Evolutionary conservation across 495 filamentous ascomycete genomes (phyloP).

Genomic region (Penicillium nucicola): DNA sequence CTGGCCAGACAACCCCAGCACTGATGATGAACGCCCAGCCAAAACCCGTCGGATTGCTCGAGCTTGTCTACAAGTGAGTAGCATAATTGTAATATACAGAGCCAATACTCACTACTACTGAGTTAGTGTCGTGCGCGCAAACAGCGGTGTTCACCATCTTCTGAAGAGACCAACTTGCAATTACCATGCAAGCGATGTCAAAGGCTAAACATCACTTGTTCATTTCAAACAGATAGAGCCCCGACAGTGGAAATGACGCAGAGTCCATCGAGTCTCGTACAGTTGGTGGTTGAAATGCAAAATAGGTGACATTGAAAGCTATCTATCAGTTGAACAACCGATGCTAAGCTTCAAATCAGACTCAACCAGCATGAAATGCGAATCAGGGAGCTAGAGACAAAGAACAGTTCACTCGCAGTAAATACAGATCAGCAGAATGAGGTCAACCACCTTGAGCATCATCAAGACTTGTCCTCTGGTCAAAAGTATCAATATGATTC

Average conservation of each 20-base stretch:
- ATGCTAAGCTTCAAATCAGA: constrained; percentile 1
- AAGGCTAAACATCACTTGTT: constrained; percentile 10
- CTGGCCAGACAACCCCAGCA: neutral
- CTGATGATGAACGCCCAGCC: constrained; percentile 1
- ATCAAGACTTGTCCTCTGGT: neutral
- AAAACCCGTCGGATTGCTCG: constrained; percentile 10
- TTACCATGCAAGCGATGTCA: constrained; percentile 13
- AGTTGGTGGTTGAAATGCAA: constrained; percentile 18
- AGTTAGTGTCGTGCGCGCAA: constrained; percentile 18
- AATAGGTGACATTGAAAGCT: neutral
- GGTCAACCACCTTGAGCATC: too few species aligned
- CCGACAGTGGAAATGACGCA: constrained; percentile 5
- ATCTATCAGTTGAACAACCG: neutral
- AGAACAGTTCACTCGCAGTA: neutral
- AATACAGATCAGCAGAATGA: too few species aligned
- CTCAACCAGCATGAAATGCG: constrained; percentile 17
- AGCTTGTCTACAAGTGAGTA: constrained; percentile 11
- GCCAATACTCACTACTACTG: neutral
- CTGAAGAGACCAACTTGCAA: neutral
- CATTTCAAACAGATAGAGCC: constrained; percentile 12
- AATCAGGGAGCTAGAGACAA: constrained; percentile 10
- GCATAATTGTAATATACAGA: neutral
- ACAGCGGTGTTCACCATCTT: constrained; percentile 10
- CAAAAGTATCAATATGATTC: neutral
- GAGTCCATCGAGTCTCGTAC: constrained; percentile 11